Conservation (phyloP, 1,284 basidiomycete genomes). For the Irpex sp. region DNA sequence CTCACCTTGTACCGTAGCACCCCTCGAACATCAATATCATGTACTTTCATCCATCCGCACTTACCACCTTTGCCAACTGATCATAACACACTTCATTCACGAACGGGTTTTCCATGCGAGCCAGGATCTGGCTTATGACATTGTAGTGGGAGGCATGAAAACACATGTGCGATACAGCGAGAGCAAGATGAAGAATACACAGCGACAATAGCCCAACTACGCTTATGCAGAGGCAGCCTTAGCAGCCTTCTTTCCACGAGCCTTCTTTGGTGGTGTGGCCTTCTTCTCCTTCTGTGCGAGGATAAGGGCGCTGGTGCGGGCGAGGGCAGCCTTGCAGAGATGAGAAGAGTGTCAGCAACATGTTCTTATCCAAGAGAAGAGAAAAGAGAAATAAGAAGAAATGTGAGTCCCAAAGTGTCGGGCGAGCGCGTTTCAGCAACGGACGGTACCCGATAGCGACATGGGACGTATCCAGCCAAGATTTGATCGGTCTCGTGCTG, state of each 20-base stretch:
- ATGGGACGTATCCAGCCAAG: conserved; percentile 52
- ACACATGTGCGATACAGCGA: conserved; percentile 7
- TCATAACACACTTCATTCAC: background rate
- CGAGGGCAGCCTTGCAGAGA: conserved; percentile 64
- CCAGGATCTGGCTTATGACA: background rate
- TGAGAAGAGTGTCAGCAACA: conserved; percentile 10
- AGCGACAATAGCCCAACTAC: conserved; percentile 2
- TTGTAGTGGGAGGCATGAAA: conserved; percentile 11
- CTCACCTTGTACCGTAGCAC: background rate
- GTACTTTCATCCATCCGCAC: background rate
- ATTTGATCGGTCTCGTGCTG: conserved; percentile 58
- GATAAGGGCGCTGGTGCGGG: conserved; percentile 75
- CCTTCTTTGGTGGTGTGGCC: conserved; percentile 67
- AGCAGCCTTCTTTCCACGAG: conserved; percentile 67
- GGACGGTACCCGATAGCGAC: conserved; percentile 74
- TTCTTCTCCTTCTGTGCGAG: conserved; percentile 73
- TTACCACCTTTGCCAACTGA: background rate
- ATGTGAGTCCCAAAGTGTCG: conserved; percentile 74
- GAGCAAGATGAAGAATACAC: conserved; percentile 11
- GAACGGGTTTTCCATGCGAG: background rate
- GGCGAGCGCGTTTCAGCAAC: conserved; percentile 49
- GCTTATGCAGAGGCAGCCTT: conserved; percentile 1
- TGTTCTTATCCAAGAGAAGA: background rate
- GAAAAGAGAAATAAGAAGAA: conserved; percentile 9
- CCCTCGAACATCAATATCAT: background rate